Conservation (phyloP, 768 basidiomycete species). For the Leccinum aurantiacum region DNA sequence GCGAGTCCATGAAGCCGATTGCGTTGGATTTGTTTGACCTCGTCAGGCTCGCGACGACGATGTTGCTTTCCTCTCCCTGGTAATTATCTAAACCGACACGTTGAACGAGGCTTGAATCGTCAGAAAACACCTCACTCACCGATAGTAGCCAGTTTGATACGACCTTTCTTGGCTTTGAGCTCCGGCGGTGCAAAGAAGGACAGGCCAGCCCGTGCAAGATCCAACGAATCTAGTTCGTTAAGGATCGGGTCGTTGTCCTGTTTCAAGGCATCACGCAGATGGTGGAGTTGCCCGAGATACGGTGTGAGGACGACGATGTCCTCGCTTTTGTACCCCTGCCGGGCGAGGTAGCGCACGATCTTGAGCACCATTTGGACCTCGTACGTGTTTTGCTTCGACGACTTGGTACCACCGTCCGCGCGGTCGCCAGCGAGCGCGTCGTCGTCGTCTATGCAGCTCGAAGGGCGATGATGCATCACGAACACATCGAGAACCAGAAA, state of each 20-base stretch:
- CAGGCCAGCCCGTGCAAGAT: conserved; percentile 58
- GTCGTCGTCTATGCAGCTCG: conserved; percentile 26
- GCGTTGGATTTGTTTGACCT: conserved; percentile 54
- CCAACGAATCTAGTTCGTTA: conserved; percentile 59
- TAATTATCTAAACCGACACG: conserved; percentile 58
- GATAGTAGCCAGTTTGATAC: conserved; percentile 62
- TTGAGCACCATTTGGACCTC: conserved; percentile 66
- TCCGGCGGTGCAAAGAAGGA: conserved; percentile 31
- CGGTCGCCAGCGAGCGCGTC: conserved; percentile 39
- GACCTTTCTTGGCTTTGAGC: conserved; percentile 36
- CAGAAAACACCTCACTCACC: conserved; percentile 37
- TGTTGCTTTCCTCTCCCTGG: conserved; percentile 72
- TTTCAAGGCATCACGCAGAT: conserved; percentile 45
- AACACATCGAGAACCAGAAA: not conserved
- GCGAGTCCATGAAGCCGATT: conserved; percentile 72
- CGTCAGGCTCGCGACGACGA: conserved; percentile 61
- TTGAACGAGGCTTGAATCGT: not conserved
- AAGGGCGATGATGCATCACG: not conserved
- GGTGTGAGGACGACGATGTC: conserved; percentile 68
- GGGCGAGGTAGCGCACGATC: conserved; percentile 62
- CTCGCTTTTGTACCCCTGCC: conserved; percentile 65
- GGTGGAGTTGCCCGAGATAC: conserved; percentile 62
- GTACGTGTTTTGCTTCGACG: conserved; percentile 60
- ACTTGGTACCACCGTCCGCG: conserved; percentile 42
- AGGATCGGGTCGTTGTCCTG: conserved; percentile 54